Conservation (phyloP, 1,284 basidiomycete species). For the Boletus smithii region DNA sequence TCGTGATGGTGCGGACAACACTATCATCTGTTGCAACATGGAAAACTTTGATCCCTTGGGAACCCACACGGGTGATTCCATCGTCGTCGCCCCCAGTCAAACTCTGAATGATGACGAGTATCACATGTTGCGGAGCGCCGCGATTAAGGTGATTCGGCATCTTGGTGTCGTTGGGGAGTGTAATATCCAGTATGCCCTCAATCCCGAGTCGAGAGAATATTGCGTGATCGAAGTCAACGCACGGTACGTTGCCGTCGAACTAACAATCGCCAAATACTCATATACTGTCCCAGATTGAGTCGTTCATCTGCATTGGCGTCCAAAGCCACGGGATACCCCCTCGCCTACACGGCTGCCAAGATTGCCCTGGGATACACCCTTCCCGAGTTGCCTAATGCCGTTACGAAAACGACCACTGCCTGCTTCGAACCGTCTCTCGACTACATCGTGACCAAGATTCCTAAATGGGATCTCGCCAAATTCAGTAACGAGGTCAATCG, state of each 20-base stretch:
- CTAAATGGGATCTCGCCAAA: slow-evolving; percentile 99
- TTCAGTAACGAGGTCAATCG: slow-evolving; percentile 93
- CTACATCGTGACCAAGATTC: slow-evolving; percentile 99
- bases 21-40: slow-evolving; percentile 96
- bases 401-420: slow-evolving; percentile 98
- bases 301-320: slow-evolving; percentile 89
- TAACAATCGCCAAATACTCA: slow-evolving; percentile 3
- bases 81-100: slow-evolving; percentile 98
- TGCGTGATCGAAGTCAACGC: slow-evolving; percentile 99
- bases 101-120: slow-evolving; percentile 97
- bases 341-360: slow-evolving; percentile 99
- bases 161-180: slow-evolving; percentile 98
- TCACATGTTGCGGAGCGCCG: slow-evolving; percentile 97
- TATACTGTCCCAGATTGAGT: slow-evolving; percentile 40
- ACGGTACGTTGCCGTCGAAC: slow-evolving; percentile 50
- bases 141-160: slow-evolving; percentile 96
- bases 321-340: slow-evolving; percentile 98
- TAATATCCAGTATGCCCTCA: slow-evolving; percentile 98
- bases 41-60: slow-evolving; percentile 99
- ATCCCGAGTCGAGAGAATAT: slow-evolving; percentile 91
- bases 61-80: slow-evolving; percentile 99
- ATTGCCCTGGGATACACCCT: slow-evolving; percentile 98
- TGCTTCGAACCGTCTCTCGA: slow-evolving; percentile 99
- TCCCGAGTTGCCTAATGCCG: slow-evolving; percentile 96
- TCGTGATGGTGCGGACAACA: slow-evolving; percentile 93